Evolutionary conservation across 768 basidiomycete genomes (phyloP).

Genomic region (Trametes sanguinea): DNA sequence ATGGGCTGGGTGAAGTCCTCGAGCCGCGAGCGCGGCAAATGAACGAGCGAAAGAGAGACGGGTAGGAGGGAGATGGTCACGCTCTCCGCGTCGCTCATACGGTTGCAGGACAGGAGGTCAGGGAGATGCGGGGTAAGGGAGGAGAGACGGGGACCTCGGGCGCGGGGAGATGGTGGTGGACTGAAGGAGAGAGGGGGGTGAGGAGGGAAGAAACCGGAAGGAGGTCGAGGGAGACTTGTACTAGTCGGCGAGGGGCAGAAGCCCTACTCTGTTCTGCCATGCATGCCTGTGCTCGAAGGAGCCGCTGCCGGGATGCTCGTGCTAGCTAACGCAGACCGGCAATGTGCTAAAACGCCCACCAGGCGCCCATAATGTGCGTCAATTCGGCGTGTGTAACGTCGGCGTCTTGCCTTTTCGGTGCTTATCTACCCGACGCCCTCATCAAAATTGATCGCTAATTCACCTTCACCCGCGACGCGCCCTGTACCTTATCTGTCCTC

Average conservation of each 20-base stretch:
- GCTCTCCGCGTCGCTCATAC: constrained; percentile 28
- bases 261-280: background rate
- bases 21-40: constrained; percentile 72
- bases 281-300: too few relatives aligned
- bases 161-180: background rate
- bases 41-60: constrained; percentile 69
- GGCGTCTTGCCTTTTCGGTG: constrained; percentile 5
- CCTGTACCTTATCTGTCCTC: constrained; percentile 11
- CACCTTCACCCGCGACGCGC: constrained; percentile 5
- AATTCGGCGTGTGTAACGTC: constrained; percentile 6
- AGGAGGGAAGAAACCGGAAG: constrained; percentile 11
- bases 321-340: too few relatives aligned
- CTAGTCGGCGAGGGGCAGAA: constrained; percentile 5
- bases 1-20: constrained; percentile 57
- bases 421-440: constrained; percentile 23
- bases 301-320: background rate
- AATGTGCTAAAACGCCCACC: background rate
- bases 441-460: constrained; percentile 5
- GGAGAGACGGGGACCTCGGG: background rate
- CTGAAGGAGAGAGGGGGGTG: constrained; percentile 2
- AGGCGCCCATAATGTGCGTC: constrained; percentile 5
- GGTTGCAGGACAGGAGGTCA: background rate
- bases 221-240: background rate
- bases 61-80: constrained; percentile 73
- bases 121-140: background rate